phyloP scores from a whole-genome alignment of 805 yeast species.

The Spathaspora hagerdaliae region DNA sequence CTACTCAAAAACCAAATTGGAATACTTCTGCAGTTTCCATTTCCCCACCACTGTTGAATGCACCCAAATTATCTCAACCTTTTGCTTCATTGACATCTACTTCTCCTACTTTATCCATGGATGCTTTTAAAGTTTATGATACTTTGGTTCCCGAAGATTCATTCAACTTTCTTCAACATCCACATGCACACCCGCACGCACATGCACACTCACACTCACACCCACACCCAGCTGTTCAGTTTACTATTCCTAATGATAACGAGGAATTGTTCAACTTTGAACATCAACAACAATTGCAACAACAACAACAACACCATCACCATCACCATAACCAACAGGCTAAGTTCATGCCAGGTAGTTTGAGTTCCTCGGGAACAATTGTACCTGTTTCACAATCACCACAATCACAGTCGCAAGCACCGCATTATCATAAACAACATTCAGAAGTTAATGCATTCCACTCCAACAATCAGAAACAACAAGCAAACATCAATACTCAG shows the following conservation, averaged over 20 bases:
- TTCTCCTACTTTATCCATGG: background rate
- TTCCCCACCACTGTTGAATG: background rate
- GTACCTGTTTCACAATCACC: background rate
- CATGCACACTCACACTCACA: background rate
- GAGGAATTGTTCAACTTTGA: constrained; percentile 12
- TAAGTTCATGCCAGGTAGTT: background rate
- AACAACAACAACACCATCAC: constrained; percentile 5
- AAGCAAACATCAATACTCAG: constrained; percentile 47
- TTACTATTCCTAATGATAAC: background rate
- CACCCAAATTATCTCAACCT: background rate
- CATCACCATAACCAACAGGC: constrained; percentile 9
- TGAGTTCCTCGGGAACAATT: background rate
- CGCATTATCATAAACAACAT: background rate
- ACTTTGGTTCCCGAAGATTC: constrained; percentile 19
- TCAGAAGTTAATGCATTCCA: background rate
- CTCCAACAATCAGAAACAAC: background rate
- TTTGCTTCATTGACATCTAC: background rate
- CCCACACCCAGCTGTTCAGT: background rate
- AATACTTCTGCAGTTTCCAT: background rate
- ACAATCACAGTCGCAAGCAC: background rate
- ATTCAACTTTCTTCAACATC: constrained; percentile 1
- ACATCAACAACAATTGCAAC: constrained; percentile 6
- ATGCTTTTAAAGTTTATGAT: background rate
- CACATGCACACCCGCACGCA: background rate
- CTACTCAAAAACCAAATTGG: constrained; percentile 1